Percentiles rank a stretch among this genome's conserved stretches.
These are phyloP conservation scores for Erodium texanum DNA, from an alignment of 441 rosid genomes.

Conservation along the genomic window DNA sequence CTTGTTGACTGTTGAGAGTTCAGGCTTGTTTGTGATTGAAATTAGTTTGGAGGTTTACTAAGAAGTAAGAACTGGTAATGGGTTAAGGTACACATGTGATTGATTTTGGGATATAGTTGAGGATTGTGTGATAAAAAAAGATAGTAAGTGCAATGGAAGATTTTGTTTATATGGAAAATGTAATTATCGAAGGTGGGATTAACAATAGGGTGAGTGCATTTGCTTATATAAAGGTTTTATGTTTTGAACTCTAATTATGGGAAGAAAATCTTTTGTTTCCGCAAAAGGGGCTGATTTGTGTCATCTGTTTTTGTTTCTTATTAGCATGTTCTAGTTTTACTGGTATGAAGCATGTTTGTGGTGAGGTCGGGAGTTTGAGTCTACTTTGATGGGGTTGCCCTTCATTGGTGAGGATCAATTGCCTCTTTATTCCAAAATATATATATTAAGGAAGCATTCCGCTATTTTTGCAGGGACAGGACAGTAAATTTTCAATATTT, in stretches of 20 bases:
- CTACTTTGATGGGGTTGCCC: neutral
- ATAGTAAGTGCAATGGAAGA: neutral
- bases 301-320: neutral
- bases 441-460: neutral
- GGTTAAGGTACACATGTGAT: neutral
- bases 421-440: no score
- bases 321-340: neutral
- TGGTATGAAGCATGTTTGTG: neutral
- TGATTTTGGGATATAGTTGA: neutral
- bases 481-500: conserved; percentile 60
- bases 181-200: neutral
- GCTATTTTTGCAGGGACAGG: conserved; percentile 52
- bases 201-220: neutral
- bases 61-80: neutral
- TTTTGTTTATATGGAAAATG: neutral
- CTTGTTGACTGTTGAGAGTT: neutral
- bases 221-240: neutral
- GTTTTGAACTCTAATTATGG: neutral
- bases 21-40: neutral
- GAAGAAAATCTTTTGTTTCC: neutral
- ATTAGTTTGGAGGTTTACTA: neutral
- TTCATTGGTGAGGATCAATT: neutral
- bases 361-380: neutral
- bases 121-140: neutral
- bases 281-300: neutral